phyloP scores from a whole-genome alignment of 805 yeast genomes.

The Teunomyces lycoperdinae region DNA sequence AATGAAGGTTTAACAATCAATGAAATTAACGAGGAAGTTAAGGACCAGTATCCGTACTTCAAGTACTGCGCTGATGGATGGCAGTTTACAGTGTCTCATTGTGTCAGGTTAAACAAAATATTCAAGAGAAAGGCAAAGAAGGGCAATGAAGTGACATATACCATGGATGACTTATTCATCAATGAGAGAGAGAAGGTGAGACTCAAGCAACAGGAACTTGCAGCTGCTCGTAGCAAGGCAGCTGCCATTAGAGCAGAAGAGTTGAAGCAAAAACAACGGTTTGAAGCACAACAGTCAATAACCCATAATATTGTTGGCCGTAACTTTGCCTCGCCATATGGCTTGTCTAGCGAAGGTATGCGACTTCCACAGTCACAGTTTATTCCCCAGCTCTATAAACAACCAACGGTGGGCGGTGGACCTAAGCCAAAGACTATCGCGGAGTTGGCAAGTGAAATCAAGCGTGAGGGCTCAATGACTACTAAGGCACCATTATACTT shows the following conservation, averaged over 20 bases:
- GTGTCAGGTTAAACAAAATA: conserved; percentile 79
- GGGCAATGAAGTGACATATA: conserved; percentile 96
- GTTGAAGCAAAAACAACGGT: conserved; percentile 43
- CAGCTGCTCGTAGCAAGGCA: conserved; percentile 57
- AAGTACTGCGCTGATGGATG: conserved; percentile 95
- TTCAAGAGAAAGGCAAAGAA: conserved; percentile 70
- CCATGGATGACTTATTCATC: conserved; percentile 79
- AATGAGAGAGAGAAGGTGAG: conserved; percentile 77
- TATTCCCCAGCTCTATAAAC: conserved; percentile 17
- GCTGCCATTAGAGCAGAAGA: conserved; percentile 54
- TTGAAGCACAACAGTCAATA: conserved; percentile 26
- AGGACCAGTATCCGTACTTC: conserved; percentile 86
- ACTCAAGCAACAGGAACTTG: conserved; percentile 54
- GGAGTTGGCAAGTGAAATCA: conserved; percentile 40
- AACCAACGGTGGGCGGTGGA: conserved; percentile 7
- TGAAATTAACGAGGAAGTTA: conserved; percentile 84
- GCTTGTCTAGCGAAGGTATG: conserved; percentile 18
- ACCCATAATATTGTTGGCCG: conserved; percentile 24
- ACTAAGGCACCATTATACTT: conserved; percentile 35
- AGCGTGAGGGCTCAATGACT: conserved; percentile 28
- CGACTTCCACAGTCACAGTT: conserved; percentile 19
- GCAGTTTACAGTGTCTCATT: conserved; percentile 94
- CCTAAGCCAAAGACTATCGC: conserved; percentile 40
- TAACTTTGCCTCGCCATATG: conserved; percentile 24
- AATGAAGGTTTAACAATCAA: conserved; percentile 60